These are phyloP conservation scores for Colletotrichum simmondsii DNA, from an alignment of 2,329 filamentous ascomycete species.

Conservation along the genomic window DNA sequence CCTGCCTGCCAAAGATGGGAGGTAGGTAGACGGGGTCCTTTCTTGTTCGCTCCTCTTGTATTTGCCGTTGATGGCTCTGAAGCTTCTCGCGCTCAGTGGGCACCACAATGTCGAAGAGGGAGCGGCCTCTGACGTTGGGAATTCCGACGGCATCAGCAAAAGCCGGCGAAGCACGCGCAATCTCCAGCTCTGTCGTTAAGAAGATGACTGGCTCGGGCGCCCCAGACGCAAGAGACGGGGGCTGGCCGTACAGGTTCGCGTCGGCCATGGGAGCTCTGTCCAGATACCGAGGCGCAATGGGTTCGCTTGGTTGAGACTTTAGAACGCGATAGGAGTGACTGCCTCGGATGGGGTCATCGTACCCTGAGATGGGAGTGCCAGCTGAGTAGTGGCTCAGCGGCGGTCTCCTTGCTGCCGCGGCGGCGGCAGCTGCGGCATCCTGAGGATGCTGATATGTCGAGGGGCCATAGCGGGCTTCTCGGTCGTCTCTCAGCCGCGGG, in stretches of 20 bases:
- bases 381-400: conserved; percentile 63
- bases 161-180: conserved; percentile 65
- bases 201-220: conserved; percentile 66
- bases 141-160: conserved; percentile 68
- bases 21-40: conserved; percentile 72
- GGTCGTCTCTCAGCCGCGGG: conserved; percentile 80
- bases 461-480: conserved; percentile 68
- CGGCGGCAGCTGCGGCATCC: conserved; percentile 53
- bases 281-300: conserved; percentile 59
- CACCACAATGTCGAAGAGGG: conserved; percentile 65
- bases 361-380: conserved; percentile 54
- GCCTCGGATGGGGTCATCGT: conserved; percentile 58
- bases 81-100: conserved; percentile 64
- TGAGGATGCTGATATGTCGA: conserved; percentile 57
- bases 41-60: conserved; percentile 67
- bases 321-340: conserved; percentile 62
- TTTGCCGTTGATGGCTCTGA: conserved; percentile 57
- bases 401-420: conserved; percentile 49
- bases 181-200: conserved; percentile 67
- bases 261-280: conserved; percentile 62
- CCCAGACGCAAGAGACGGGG: conserved; percentile 52
- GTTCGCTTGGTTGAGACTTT: conserved; percentile 64
- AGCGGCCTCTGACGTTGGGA: conserved; percentile 57
- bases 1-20: conserved; percentile 67
- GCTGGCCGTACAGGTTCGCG: conserved; percentile 59